These are phyloP conservation scores for Posidonia australis DNA, from an alignment of 106 monocot genomes.

Conservation along the genomic window DNA sequence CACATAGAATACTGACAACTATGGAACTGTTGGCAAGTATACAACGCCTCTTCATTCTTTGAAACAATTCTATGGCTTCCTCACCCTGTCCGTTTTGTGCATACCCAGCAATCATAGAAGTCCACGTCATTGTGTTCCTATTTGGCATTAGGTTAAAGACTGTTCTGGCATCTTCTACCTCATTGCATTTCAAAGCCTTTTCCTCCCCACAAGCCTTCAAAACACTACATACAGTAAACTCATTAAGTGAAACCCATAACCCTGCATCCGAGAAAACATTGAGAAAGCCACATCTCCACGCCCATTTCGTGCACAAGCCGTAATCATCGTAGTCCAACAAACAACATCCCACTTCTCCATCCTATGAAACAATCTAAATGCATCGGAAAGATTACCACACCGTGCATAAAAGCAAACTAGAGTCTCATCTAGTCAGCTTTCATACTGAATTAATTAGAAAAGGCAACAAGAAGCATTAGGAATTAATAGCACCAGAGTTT, in stretches of 20 bases:
- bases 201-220: slow-evolving; percentile 71
- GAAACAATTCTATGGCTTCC: slow-evolving; percentile 59
- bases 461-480: too few species aligned
- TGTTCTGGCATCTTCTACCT: slow-evolving; percentile 48
- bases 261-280: slow-evolving; percentile 57
- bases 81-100: slow-evolving; percentile 51
- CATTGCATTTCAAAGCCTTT: slow-evolving; percentile 47
- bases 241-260: slow-evolving; percentile 40
- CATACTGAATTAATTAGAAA: too few species aligned
- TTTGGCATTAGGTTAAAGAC: slow-evolving; percentile 68
- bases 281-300: slow-evolving; percentile 34
- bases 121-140: slow-evolving; percentile 89
- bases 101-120: slow-evolving; percentile 81
- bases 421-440: too few species aligned
- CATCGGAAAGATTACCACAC: slow-evolving; percentile 35
- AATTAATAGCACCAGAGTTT: too few species aligned
- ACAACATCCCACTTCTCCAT: slow-evolving; percentile 52
- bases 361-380: slow-evolving; percentile 32
- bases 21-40: slow-evolving; percentile 49
- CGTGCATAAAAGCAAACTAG: slow-evolving; percentile 58
- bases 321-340: slow-evolving; percentile 75
- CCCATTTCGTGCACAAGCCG: slow-evolving; percentile 49
- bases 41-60: slow-evolving; percentile 52
- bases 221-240: slow-evolving; percentile 68
- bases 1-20: slow-evolving; percentile 55